Evolutionary conservation across 306 rosid species (phyloP).

Genomic region (Malus asiatica): DNA sequence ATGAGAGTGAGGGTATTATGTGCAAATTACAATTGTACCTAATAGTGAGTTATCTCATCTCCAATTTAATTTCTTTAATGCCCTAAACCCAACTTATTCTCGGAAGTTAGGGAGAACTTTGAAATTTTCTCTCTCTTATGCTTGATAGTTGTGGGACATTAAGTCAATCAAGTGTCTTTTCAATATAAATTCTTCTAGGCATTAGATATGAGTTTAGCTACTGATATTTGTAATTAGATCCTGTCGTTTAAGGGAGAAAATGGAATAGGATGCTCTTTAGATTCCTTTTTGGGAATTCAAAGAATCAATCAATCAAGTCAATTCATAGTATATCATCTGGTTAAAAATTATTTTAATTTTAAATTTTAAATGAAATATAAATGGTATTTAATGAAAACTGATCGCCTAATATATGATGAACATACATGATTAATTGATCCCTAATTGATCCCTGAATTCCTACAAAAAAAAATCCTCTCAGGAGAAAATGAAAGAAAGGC

Average conservation of each 20-base stretch:
- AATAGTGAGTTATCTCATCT: too few relatives aligned
- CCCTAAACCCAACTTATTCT: neutral
- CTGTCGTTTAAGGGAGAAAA: neutral
- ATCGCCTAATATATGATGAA: accelerated
- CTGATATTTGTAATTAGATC: neutral
- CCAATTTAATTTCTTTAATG: too few relatives aligned
- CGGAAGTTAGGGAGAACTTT: neutral
- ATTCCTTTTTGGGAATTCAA: accelerated
- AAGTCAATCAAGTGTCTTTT: slow-evolving; percentile 5
- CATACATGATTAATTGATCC: too few relatives aligned
- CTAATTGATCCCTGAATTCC: too few relatives aligned
- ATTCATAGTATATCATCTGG: accelerated
- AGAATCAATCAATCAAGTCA: too few relatives aligned
- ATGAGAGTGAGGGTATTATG: too few relatives aligned
- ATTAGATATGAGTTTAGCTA: neutral
- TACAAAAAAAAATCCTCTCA: too few relatives aligned
- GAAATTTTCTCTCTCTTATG: neutral
- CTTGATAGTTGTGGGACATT: neutral
- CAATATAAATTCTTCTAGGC: neutral
- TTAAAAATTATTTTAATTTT: too few relatives aligned
- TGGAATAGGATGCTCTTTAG: neutral
- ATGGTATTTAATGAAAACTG: accelerated
- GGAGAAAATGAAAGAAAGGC: too few relatives aligned
- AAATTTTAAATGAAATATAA: too few relatives aligned
- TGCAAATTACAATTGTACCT: too few relatives aligned